Evolutionary conservation across 2,329 filamentous ascomycete genomes (phyloP), one percentile per base, ranked within the genome.

Genomic region (Sclerotinia sclerotiorum): DNA sequence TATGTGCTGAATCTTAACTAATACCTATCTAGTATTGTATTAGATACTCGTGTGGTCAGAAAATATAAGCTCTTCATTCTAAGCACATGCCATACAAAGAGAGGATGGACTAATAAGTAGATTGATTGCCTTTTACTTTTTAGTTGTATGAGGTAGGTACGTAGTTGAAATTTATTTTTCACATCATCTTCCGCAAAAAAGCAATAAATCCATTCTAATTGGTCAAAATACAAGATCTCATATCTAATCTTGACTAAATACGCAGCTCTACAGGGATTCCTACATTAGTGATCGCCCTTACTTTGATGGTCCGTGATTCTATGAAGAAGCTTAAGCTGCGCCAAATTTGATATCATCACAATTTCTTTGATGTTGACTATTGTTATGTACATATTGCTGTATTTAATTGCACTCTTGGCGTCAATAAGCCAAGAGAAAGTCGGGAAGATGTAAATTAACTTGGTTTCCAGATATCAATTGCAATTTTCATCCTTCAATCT

Each of bases 331-430:
- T n/a, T 7, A 35, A 35, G 54, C 54, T 19, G 29, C 54, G 35
- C 54, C 54, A 21, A 11, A 35, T n/a, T 19, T 32, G 54, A 35
- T 35, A 56, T 48, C 46, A 48, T n/a, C 46, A 48, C 46, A 48
- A 42, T 42, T 42, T 42, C 39, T 42, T 42, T 42, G 39, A 17
- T 42, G 39, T 42, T 42, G 17, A 42, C 15, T 42, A 42, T 3
- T 42, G 15, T 15, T 1, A 42, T 42, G 13, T 17, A 42, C 4
- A 42, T 42, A 5, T 42, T 42, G 39, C 39, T 56, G 29, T 35
- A n/a, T 56, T 56, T 56, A 21, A 56, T 56, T 56, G 11, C 54
- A 56, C 35, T 56, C 54, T 56, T 56, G 54, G 54, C 54, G 29
- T 35, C 3, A 15, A n/a, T n/a, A 35, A 56, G 54, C 54, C 54